Evolutionary conservation across 208 protist species (phyloP), one percentile per base, ranked within the genome.

Genomic region (Wallacemonas rigidus): DNA sequence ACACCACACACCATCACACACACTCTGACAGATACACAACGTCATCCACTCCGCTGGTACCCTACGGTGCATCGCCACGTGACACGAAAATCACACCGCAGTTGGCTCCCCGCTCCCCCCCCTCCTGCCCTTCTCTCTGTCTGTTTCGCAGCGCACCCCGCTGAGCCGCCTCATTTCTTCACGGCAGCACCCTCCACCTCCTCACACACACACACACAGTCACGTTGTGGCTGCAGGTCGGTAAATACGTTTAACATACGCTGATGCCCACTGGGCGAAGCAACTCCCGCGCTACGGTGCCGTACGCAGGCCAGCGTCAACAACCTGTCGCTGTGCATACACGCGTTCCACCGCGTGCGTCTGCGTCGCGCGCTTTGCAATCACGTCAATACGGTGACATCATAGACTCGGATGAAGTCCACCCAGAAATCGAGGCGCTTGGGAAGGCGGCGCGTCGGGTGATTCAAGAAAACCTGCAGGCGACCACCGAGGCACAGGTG

Each of bases 401-500:
- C 3, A 76, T 83, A 9, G 87, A 92, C 14, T 86, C 77, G 7
- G 72, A 93, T 50, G 62, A 89, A 40, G 88, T 94, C 9, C 91
- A 95, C 73, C 79, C 87, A 2, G 88, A 95, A 54, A 93, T 95
- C 50, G 80, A 80, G 15, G 80, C 87, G 15, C 67, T 95, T 26
- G 81, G 87, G 9, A 72, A 47, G 1, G 56, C 85, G 51, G 83
- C 85, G 41, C 79, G 83, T 47, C 39, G 61, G 2, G 72, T 84
- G 48, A 85, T 95, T 45, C 67, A 80, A 44, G 67, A 82, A 8
- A 76, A 89, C 62, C 78, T 91, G 15, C 75, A 93, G 48, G 81
- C 77, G 55, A 95, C 84, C 6, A 85, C 81, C 2, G 79, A 91
- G 70, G 77, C 69, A 61, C 89, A 92, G 76, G 77, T 94, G 17